Evolutionary conservation across 1,139 yeast species (phyloP).

Genomic region (Candida mesenterica): DNA sequence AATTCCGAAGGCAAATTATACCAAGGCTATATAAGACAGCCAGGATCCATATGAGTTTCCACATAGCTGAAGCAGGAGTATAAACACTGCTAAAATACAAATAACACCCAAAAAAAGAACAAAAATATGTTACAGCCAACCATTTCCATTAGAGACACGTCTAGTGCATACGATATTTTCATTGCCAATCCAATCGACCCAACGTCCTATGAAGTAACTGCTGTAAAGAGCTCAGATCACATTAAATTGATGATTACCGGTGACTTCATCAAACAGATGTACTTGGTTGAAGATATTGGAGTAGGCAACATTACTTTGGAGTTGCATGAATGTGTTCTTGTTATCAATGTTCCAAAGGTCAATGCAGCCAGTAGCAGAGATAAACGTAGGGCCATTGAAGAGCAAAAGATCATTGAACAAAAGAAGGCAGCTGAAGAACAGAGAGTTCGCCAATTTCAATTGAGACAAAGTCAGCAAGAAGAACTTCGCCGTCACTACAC

Average conservation of each 20-base stretch:
- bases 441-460: no score
- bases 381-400: background rate
- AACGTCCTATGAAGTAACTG: constrained; percentile 8
- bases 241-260: constrained; percentile 8
- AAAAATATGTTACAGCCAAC: no score
- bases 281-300: constrained; percentile 7
- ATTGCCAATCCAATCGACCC: constrained; percentile 8
- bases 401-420: background rate
- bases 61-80: no score
- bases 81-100: no score
- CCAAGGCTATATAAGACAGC: no score
- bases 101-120: no score
- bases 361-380: background rate
- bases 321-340: constrained; percentile 5
- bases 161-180: constrained; percentile 4
- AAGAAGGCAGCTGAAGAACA: constrained; percentile 4
- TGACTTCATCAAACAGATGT: constrained; percentile 5
- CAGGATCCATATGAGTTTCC: no score
- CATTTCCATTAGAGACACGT: constrained; percentile 4
- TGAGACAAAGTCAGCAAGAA: no score
- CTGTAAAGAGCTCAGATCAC: constrained; percentile 6
- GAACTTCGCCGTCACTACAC: no score
- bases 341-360: constrained; percentile 4
- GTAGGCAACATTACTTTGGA: constrained; percentile 6
- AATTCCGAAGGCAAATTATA: no score